Evolutionary conservation across 2,329 filamentous ascomycete genomes (phyloP).

Genomic region (Botryosphaeria dothidea): DNA sequence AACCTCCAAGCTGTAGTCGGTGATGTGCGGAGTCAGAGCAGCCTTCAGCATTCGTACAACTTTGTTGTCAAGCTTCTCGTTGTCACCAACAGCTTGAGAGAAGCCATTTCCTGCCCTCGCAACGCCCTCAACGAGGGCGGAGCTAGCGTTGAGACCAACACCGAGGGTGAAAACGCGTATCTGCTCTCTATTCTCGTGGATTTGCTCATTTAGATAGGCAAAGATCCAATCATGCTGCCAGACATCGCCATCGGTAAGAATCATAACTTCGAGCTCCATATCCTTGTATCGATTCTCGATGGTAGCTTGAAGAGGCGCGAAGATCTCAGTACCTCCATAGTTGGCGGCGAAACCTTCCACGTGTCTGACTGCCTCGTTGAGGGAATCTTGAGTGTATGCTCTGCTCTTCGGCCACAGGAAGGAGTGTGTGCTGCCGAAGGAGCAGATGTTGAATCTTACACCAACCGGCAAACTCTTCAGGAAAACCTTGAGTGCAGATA

Average conservation of each 20-base stretch:
- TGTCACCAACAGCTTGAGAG: conserved; percentile 60
- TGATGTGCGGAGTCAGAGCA: conserved; percentile 65
- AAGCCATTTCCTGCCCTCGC: conserved; percentile 60
- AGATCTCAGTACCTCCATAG: conserved; percentile 58
- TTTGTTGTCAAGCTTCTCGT: conserved; percentile 68
- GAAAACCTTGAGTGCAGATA: conserved; percentile 61
- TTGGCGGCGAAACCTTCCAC: conserved; percentile 45
- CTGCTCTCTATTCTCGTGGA: conserved; percentile 41
- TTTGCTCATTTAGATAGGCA: conserved; percentile 47
- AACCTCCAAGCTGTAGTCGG: conserved; percentile 64
- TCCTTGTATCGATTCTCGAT: conserved; percentile 49
- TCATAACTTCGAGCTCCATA: conserved; percentile 53
- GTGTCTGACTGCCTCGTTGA: conserved; percentile 46
- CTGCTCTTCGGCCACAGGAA: conserved; percentile 53
- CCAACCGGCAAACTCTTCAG: conserved; percentile 66
- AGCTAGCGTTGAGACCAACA: conserved; percentile 56
- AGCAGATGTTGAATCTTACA: conserved; percentile 69
- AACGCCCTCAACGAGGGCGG: conserved; percentile 60
- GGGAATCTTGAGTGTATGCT: conserved; percentile 47
- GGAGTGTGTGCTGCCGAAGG: conserved; percentile 56
- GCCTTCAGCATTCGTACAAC: conserved; percentile 75
- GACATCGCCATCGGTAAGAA: conserved; percentile 60
- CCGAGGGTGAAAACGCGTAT: conserved; percentile 60
- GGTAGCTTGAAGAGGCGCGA: conserved; percentile 48
- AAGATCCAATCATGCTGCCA: conserved; percentile 53